Percentiles rank a stretch among this genome's conserved stretches.
Conservation (phyloP, 1,284 basidiomycete genomes). For the Ceratobasidium sp. region DNA sequence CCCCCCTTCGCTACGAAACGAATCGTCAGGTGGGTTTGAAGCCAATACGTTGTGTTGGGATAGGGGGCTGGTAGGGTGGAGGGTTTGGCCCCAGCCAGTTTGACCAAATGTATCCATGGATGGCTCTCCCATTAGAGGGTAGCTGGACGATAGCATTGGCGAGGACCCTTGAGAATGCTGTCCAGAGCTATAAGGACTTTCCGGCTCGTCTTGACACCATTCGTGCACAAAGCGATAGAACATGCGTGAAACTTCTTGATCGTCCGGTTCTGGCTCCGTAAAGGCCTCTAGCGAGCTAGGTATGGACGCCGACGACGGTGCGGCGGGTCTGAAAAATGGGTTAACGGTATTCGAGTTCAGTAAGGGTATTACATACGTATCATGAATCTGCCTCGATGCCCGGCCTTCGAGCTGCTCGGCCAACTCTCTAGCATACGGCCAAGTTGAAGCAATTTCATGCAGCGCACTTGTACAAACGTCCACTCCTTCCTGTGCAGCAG, state of each 20-base stretch:
- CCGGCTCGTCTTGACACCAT: conserved; percentile 14
- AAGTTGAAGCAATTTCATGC: conserved; percentile 26
- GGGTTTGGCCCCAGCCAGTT: not conserved
- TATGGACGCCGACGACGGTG: not conserved
- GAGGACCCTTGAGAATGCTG: conserved; percentile 4
- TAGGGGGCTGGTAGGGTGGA: not conserved
- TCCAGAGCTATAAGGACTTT: conserved; percentile 15
- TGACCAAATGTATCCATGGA: not conserved
- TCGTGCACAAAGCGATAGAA: conserved; percentile 34
- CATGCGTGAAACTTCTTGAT: conserved; percentile 5
- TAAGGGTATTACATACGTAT: not conserved
- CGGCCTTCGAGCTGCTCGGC: not conserved
- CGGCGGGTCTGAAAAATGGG: not conserved
- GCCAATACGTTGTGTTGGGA: not conserved
- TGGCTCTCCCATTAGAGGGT: not conserved
- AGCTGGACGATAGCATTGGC: not conserved
- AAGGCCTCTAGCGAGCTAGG: not conserved
- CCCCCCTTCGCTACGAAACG: not conserved
- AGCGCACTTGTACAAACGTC: conserved; percentile 13
- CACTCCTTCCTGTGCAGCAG: conserved; percentile 15
- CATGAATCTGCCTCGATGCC: conserved; percentile 6
- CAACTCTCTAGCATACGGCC: conserved; percentile 14
- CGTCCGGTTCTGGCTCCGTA: conserved; percentile 9
- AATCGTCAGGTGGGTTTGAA: not conserved
- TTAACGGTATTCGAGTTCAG: not conserved